A percentile compares a stretch with the other conserved stretches of the same genome.
phyloP scores from a whole-genome alignment of 495 filamentous ascomycete genomes.

The Talaromyces wortmannii region DNA sequence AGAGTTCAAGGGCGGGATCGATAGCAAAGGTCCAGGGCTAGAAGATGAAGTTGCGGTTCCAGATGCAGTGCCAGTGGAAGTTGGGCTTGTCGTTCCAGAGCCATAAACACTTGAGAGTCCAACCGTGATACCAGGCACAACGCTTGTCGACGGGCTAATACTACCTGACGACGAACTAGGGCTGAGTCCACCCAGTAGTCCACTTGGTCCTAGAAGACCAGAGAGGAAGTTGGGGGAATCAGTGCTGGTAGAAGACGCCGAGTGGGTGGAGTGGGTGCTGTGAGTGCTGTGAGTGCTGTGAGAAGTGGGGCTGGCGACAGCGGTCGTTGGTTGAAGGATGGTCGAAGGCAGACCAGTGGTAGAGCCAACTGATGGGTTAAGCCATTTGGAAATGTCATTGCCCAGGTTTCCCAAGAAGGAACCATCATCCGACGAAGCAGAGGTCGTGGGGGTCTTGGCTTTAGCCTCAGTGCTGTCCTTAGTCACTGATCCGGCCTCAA shows the following conservation, averaged over 20 bases:
- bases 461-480: not conserved
- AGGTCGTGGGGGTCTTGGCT: not conserved
- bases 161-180: not conserved
- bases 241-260: slow-evolving; percentile 5
- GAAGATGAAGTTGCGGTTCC: not conserved
- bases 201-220: slow-evolving; percentile 1
- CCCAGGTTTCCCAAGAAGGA: slow-evolving; percentile 4
- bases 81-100: slow-evolving; percentile 10
- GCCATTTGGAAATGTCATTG: not conserved
- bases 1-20: slow-evolving; percentile 2
- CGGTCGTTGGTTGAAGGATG: slow-evolving; percentile 3
- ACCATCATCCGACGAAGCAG: not conserved
- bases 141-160: not conserved
- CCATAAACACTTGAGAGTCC: slow-evolving; percentile 9
- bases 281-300: slow-evolving; percentile 4
- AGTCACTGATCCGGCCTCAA: not conserved
- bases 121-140: slow-evolving; percentile 7
- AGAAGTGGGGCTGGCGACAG: slow-evolving; percentile 7
- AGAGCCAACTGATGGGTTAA: slow-evolving; percentile 1
- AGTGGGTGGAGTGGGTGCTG: slow-evolving; percentile 4
- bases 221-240: slow-evolving; percentile 4
- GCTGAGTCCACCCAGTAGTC: not conserved
- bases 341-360: not conserved
- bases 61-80: slow-evolving; percentile 3
- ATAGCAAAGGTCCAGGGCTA: not conserved